Base-by-base conservation (phyloP, 352 stramenopile species). In the Globisporangium spiculum region DNA sequence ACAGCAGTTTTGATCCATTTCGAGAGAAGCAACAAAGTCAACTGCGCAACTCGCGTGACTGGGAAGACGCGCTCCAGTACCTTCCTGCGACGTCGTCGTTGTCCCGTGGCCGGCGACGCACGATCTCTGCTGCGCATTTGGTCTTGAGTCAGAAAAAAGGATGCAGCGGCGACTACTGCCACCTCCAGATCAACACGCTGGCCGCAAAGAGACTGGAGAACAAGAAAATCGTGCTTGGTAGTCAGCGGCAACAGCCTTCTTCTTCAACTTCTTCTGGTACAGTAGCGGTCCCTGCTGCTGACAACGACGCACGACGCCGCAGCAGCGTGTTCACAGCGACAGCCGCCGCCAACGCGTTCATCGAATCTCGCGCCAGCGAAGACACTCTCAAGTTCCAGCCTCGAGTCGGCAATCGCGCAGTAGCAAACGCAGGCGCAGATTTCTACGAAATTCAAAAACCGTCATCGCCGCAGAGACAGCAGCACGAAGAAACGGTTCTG, bases 131-230 rank as follows among this genome's bases (percentile, higher is more conserved):
- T 18, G 77, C 82, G 16, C 83, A 92, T 54, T 70, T 94, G 6
- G 73, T 83, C 18, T 94, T 81, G 14, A 94, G 86, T 60, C 86
- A 94, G 46, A 90, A 89, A 65, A 75, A 73, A 53, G 86, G 86
- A 16, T 94, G 86, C 53, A 82, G 75, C 14, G 86, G 86, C 12
- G 86, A 94, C 58, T 91, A 85, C 50, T 94, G 86, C 34, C 69
- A 79, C 20, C 63, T 90, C 14, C 76, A 80, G 1, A 70, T 82
- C n/a, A 62, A 67, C 3, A 68, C 76, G 9, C 76, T 86, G 44
- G 73, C 79, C 12, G 58, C 72, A 7, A 83, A 76, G 34, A 71
- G 83, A 38, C 67, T 92, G 63, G 69, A 77, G 22, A 63, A 60
- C 24, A 81, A 79, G 58, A 80, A 81, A 58, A 60, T 8, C 10